phyloP scores from a whole-genome alignment of 768 basidiomycete species.

The Suillus spraguei region DNA sequence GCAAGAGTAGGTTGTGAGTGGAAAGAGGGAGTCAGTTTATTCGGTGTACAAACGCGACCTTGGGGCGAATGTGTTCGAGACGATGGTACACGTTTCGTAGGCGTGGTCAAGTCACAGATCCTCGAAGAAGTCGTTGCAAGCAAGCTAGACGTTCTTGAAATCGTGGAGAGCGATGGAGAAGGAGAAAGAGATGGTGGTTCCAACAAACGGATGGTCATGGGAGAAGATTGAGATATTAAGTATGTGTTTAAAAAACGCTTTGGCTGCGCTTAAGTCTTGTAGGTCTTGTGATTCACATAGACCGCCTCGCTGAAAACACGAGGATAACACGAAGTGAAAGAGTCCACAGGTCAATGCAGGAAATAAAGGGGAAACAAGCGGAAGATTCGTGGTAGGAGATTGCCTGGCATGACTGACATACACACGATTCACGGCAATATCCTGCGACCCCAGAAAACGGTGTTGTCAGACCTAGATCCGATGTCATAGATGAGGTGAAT shows the following conservation, averaged over 20 bases:
- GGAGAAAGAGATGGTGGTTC: slow-evolving; percentile 11
- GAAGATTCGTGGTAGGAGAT: slow-evolving; percentile 7
- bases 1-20: slow-evolving; percentile 35
- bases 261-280: neutral
- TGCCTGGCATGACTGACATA: neutral
- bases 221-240: slow-evolving; percentile 2
- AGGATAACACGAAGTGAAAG: slow-evolving; percentile 11
- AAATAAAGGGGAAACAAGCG: slow-evolving; percentile 5
- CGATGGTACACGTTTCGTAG: slow-evolving; percentile 16
- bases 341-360: neutral
- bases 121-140: slow-evolving; percentile 3
- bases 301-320: slow-evolving; percentile 16
- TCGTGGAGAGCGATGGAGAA: slow-evolving; percentile 2
- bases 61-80: slow-evolving; percentile 20
- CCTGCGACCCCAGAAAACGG: slow-evolving; percentile 1
- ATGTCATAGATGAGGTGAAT: neutral
- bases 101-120: neutral
- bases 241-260: slow-evolving; percentile 7
- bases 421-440: slow-evolving; percentile 11
- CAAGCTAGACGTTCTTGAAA: neutral
- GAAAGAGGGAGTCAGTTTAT: slow-evolving; percentile 13
- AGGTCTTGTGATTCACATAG: slow-evolving; percentile 10
- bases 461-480: slow-evolving; percentile 3
- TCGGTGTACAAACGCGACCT: slow-evolving; percentile 16
- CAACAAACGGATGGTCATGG: slow-evolving; percentile 11